These are phyloP conservation scores for Boletus reticuloceps DNA, from an alignment of 768 basidiomycete species.

Conservation along the genomic window DNA sequence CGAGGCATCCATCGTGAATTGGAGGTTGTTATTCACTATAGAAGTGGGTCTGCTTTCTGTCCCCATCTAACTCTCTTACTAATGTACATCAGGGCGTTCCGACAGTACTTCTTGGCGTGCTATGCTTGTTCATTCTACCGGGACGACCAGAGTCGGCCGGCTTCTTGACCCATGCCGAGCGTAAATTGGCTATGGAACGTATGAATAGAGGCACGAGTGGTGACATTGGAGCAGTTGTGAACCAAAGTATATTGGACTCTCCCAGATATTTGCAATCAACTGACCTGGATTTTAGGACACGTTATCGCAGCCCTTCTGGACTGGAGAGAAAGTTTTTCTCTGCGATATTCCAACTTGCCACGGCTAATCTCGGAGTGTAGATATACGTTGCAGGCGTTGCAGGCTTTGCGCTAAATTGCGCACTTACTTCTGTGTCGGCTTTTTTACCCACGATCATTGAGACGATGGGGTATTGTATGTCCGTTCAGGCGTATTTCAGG, in stretches of 20 bases:
- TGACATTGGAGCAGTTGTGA: slow-evolving; percentile 42
- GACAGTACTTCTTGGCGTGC: slow-evolving; percentile 26
- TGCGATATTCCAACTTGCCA: not conserved
- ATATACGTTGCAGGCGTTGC: slow-evolving; percentile 47
- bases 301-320: slow-evolving; percentile 44
- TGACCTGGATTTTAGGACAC: slow-evolving; percentile 31
- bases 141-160: slow-evolving; percentile 32
- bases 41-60: slow-evolving; percentile 13
- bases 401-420: slow-evolving; percentile 47
- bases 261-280: not conserved
- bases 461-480: slow-evolving; percentile 46
- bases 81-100: slow-evolving; percentile 54
- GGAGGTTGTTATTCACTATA: slow-evolving; percentile 37
- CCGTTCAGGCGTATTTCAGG: not conserved
- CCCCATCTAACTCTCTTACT: not conserved
- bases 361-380: slow-evolving; percentile 16
- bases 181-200: slow-evolving; percentile 31
- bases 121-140: slow-evolving; percentile 32
- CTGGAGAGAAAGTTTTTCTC: slow-evolving; percentile 35
- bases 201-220: slow-evolving; percentile 42
- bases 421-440: slow-evolving; percentile 48
- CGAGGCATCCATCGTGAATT: slow-evolving; percentile 36
- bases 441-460: slow-evolving; percentile 57
- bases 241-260: slow-evolving; percentile 31
- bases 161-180: slow-evolving; percentile 33